Base-by-base conservation (phyloP, 1,284 basidiomycete species). In the Blastosporella zonata region DNA sequence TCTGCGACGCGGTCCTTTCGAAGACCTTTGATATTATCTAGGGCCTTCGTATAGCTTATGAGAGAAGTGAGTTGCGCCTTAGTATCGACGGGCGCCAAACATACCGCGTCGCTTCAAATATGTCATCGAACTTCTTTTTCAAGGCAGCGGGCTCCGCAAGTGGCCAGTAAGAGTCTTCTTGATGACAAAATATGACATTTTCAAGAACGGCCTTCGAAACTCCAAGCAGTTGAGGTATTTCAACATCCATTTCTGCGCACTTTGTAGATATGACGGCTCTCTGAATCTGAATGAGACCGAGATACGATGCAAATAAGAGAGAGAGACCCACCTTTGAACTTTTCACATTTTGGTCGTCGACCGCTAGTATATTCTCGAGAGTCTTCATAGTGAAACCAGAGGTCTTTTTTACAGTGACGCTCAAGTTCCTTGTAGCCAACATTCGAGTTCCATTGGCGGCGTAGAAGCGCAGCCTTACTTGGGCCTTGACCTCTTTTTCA, bases 41-140 rank as follows among this genome's bases (percentile, higher is more conserved):
- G 77, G 1, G 97, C 97, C 64, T 99, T 99, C 1, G 96, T 98
- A 64, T 96, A 97, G 59, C 93, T 95, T 35, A 5, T 27, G 34
- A 23, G 48, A 22, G 25, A 13, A 53, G 27, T 42, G 39, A 52
- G 55, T 29, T 15, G 31, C 41, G 28, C 25, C 36, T 18, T n/a
- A 25, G 18, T 21, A 27, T 15, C 6, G 17, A 46, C 17, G 10
- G 20, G 35, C 41, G n/a, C 34, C 34, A 33, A 18, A 56, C 59
- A 46, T 50, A 93, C 91, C 88, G 88, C 1, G 96, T 99, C 1
- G 97, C 97, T 66, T 99, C 97, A 59, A 99, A 99, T 56, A 99
- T 99, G 62, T 99, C 97, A 61, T 99, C 97, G 56, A 97, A 98
- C 66, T 97, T 97, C 77, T 97, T 98, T 77, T 99, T 99, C 34